Percentiles rank a stretch among this genome's conserved stretches.
These are phyloP conservation scores for Vitis hybrid DNA, from an alignment of 177 flowering plant species.

Conservation along the genomic window DNA sequence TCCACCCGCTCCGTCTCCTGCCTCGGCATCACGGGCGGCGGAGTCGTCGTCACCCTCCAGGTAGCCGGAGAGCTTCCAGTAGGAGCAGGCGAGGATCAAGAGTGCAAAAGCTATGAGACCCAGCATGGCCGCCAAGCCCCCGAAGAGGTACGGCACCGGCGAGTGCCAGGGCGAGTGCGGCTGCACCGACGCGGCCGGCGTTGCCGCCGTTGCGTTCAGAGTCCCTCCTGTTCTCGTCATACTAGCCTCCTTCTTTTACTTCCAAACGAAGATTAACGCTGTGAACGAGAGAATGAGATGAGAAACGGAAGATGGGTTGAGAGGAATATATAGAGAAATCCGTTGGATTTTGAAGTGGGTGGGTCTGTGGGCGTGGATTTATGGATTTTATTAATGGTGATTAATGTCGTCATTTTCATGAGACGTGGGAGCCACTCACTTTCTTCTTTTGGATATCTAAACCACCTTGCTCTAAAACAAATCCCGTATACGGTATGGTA, in stretches of 20 bases:
- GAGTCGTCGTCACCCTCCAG: conserved; percentile 5
- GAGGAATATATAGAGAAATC: no score
- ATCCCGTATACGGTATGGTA: no score
- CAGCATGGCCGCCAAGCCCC: conserved; percentile 71
- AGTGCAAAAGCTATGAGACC: conserved; percentile 63
- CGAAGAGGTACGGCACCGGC: conserved; percentile 71
- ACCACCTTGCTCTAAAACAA: conserved; percentile 15
- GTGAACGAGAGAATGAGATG: not conserved
- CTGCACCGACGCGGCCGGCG: not conserved
- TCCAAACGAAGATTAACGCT: not conserved
- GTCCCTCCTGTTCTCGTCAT: conserved; percentile 29
- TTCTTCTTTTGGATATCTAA: conserved; percentile 5
- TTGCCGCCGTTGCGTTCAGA: conserved; percentile 9
- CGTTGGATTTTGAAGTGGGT: no score
- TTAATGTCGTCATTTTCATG: conserved; percentile 26
- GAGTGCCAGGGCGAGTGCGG: conserved; percentile 65
- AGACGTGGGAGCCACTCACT: not conserved
- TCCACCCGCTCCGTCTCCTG: conserved; percentile 18
- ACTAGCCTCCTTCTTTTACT: not conserved
- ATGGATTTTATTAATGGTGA: conserved; percentile 2
- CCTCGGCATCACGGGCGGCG: not conserved
- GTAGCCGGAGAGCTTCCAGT: conserved; percentile 56
- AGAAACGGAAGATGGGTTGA: not conserved
- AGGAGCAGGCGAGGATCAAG: conserved; percentile 61
- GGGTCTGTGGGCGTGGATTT: conserved; percentile 1